Evolutionary conservation across 331 rosid genomes (phyloP).

Genomic region (Malus hybrid): DNA sequence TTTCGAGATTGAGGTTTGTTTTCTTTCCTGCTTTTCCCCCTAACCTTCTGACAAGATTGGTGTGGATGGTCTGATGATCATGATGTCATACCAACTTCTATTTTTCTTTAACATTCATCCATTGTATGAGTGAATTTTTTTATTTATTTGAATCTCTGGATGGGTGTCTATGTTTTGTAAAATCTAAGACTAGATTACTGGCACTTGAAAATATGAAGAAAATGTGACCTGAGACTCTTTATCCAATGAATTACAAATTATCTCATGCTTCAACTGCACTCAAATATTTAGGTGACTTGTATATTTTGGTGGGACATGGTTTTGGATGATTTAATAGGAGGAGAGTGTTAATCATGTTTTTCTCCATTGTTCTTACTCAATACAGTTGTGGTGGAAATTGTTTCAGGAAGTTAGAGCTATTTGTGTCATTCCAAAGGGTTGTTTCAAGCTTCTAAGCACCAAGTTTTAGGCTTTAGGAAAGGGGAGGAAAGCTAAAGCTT

Average conservation of each 20-base stretch:
- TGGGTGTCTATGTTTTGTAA: neutral
- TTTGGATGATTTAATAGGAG: neutral
- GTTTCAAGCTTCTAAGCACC: neutral
- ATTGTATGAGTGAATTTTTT: neutral
- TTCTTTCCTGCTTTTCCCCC: neutral
- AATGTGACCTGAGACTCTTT: neutral
- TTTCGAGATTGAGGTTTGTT: slow-evolving; percentile 75
- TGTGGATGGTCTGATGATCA: neutral
- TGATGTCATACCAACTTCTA: neutral
- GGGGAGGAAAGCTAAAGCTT: neutral
- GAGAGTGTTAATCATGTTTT: too few relatives aligned
- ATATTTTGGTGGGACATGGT: neutral
- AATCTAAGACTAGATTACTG: neutral
- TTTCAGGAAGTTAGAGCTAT: neutral
- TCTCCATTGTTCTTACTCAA: too few relatives aligned
- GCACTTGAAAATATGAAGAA: neutral
- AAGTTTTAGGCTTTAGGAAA: neutral
- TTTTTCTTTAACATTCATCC: neutral
- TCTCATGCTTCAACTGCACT: neutral
- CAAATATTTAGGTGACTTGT: neutral
- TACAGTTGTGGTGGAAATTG: neutral
- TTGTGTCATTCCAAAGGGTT: neutral
- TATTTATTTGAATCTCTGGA: neutral
- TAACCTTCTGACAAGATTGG: neutral
- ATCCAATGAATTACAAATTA: neutral